These are phyloP conservation scores for Penicillium sp. DNA, from an alignment of 2,329 filamentous ascomycete species.

Conservation along the genomic window DNA sequence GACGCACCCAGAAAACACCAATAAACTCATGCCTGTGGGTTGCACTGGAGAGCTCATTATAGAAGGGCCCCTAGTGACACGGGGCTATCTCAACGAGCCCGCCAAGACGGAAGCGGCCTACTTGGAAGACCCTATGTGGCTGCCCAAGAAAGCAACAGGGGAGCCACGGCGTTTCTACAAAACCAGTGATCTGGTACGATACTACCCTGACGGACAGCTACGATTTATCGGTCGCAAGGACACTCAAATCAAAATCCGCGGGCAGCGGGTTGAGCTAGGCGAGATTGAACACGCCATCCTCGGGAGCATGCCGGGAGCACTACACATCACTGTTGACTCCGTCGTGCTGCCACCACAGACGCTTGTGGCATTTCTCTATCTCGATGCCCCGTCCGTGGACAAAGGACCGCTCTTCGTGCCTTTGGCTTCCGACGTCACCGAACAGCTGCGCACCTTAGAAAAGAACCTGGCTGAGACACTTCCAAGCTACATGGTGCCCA, in stretches of 20 bases:
- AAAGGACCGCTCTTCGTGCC: neutral
- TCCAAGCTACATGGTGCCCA: conserved; percentile 20
- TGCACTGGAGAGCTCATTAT: neutral
- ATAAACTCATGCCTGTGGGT: neutral
- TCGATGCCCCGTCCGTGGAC: neutral
- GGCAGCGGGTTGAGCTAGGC: no score
- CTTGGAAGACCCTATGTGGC: neutral
- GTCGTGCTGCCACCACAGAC: conserved; percentile 1
- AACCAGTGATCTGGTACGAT: neutral
- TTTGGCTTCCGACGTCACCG: neutral
- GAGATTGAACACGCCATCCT: conserved; percentile 22
- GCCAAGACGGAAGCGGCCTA: neutral
- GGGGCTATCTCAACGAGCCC: conserved; percentile 1
- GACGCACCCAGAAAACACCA: neutral
- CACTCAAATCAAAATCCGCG: neutral
- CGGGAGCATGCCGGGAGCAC: neutral
- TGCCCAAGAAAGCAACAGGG: neutral
- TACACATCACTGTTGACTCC: conserved; percentile 1
- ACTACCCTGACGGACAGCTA: no score
- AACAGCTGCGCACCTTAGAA: conserved; percentile 5
- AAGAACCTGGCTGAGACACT: conserved; percentile 6
- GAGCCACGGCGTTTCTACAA: conserved; percentile 26
- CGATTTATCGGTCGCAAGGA: conserved; percentile 24
- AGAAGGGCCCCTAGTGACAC: neutral
- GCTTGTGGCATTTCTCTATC: neutral